These are phyloP conservation scores for Symbiotaphrina buchneri DNA, from an alignment of 495 filamentous ascomycete genomes.

Conservation along the genomic window DNA sequence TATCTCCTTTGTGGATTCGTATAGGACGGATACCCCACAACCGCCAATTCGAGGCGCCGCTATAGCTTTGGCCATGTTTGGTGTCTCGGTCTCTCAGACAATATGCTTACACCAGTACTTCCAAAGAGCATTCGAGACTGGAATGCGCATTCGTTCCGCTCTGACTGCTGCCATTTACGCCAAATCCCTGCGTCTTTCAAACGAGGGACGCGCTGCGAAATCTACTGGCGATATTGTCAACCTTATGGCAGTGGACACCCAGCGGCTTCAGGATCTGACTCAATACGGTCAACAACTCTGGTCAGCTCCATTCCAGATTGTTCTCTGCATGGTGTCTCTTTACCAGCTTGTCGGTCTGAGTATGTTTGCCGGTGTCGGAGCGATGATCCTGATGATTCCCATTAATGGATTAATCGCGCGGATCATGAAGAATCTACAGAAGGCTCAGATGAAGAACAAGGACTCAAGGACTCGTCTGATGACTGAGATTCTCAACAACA, in stretches of 20 bases:
- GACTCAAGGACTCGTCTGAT: constrained; percentile 81
- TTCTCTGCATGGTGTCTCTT: constrained; percentile 81
- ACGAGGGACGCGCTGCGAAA: constrained; percentile 77
- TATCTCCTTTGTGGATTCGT: constrained; percentile 74
- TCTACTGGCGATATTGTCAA: constrained; percentile 98
- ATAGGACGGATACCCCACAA: constrained; percentile 33
- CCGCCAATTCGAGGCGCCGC: constrained; percentile 66
- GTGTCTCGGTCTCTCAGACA: constrained; percentile 68
- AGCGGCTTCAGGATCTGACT: constrained; percentile 81
- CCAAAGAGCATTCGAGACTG: constrained; percentile 79
- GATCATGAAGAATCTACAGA: constrained; percentile 86
- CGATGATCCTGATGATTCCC: constrained; percentile 96
- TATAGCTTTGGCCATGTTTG: constrained; percentile 85
- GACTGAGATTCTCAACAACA: constrained; percentile 97
- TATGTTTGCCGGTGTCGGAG: constrained; percentile 90
- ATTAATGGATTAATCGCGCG: constrained; percentile 84
- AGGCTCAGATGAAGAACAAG: constrained; percentile 98
- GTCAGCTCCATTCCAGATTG: constrained; percentile 94
- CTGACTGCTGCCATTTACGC: constrained; percentile 80
- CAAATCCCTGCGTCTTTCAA: constrained; percentile 75
- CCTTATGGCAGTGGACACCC: constrained; percentile 94
- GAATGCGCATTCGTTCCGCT: constrained; percentile 86
- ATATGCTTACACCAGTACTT: constrained; percentile 81
- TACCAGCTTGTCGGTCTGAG: constrained; percentile 84
- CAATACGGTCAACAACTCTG: constrained; percentile 89